Percentiles rank a stretch among this genome's conserved stretches.
Conservation (phyloP, 768 basidiomycete species). For the Phylloporus sp. region DNA sequence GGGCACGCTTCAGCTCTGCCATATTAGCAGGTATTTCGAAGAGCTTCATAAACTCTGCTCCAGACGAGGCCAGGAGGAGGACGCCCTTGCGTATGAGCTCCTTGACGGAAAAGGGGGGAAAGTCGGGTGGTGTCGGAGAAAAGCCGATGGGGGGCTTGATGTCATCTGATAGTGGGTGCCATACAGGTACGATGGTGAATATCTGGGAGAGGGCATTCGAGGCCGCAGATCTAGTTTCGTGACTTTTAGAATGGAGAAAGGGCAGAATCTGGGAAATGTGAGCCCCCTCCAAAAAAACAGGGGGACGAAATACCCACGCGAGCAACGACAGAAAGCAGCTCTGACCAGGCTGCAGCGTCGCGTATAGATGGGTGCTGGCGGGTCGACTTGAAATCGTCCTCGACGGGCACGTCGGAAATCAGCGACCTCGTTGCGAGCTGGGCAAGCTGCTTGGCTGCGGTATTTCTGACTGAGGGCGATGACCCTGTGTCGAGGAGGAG, state of each 20-base stretch:
- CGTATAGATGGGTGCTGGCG: constrained; percentile 55
- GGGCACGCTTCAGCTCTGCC: constrained; percentile 80
- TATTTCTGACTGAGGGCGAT: constrained; percentile 80
- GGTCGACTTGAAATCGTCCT: constrained; percentile 66
- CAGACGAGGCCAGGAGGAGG: constrained; percentile 85
- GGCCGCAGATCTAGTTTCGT: constrained; percentile 87
- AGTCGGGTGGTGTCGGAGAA: constrained; percentile 45
- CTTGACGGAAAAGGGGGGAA: constrained; percentile 71
- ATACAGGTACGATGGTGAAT: constrained; percentile 77
- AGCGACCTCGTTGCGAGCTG: constrained; percentile 87
- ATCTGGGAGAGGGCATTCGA: constrained; percentile 87
- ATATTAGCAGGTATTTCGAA: constrained; percentile 67
- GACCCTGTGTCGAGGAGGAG: constrained; percentile 94
- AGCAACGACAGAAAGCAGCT: constrained; percentile 87
- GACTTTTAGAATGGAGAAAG: constrained; percentile 85
- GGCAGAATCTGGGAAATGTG: constrained; percentile 68
- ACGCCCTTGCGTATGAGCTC: constrained; percentile 73
- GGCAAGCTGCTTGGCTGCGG: constrained; percentile 96
- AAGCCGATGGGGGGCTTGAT: constrained; percentile 25
- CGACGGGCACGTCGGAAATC: constrained; percentile 73
- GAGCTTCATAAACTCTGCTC: constrained; percentile 84
- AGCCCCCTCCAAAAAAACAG: not conserved
- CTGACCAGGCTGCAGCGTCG: constrained; percentile 82
- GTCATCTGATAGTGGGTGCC: constrained; percentile 44
- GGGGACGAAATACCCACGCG: constrained; percentile 46